Evolutionary conservation across 179 eudicot species (phyloP).

Genomic region (Sideroxylon spinosum): DNA sequence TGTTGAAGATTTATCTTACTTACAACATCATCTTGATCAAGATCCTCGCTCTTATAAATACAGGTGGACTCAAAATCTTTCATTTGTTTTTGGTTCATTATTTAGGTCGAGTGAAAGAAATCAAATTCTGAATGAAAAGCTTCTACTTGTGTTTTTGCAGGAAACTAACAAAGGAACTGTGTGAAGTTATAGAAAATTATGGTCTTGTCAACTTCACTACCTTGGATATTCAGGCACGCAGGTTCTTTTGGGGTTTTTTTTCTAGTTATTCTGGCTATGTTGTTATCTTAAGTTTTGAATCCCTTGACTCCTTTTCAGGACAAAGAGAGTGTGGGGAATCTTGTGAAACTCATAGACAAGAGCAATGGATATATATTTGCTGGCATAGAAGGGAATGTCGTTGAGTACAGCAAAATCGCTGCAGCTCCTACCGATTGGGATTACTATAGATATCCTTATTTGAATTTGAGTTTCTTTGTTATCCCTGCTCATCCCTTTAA

Average conservation of each 20-base stretch:
- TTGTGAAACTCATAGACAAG: conserved; percentile 85
- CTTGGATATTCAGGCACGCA: conserved; percentile 82
- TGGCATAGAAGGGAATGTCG: conserved; percentile 75
- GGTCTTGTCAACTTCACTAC: conserved; percentile 81
- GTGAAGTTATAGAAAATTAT: conserved; percentile 73
- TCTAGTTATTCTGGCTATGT: neutral
- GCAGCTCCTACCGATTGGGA: conserved; percentile 83
- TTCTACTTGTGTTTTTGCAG: conserved; percentile 32
- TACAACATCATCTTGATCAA: conserved; percentile 74
- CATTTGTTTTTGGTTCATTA: neutral
- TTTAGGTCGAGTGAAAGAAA: neutral
- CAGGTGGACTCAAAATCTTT: conserved; percentile 37
- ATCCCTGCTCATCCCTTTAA: neutral
- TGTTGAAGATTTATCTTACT: conserved; percentile 73
- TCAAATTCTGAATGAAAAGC: neutral
- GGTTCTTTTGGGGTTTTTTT: conserved; percentile 1
- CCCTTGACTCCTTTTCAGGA: conserved; percentile 47
- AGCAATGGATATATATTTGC: conserved; percentile 87
- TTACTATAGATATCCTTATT: conserved; percentile 91
- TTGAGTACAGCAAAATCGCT: conserved; percentile 91
- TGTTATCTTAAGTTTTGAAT: neutral
- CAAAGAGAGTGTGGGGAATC: conserved; percentile 90
- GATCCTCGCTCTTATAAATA: conserved; percentile 88
- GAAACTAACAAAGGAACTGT: conserved; percentile 86
- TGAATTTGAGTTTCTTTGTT: neutral